phyloP scores from a whole-genome alignment of 192 early-diverging fungal genomes.

The Entomortierella beljakovae region DNA sequence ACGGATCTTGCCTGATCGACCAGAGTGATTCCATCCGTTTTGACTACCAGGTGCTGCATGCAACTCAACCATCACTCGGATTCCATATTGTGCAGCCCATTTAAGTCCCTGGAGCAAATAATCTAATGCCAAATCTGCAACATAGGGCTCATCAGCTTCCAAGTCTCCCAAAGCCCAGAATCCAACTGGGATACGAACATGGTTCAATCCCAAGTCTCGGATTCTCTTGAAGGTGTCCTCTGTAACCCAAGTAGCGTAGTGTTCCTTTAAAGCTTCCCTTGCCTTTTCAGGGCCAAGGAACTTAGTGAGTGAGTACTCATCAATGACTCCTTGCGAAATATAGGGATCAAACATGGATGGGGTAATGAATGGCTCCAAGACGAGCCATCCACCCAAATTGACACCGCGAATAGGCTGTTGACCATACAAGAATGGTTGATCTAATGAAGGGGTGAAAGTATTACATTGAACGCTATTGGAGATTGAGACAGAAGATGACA shows the following conservation, averaged over 20 bases:
- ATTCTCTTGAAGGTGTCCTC: slow-evolving; percentile 71
- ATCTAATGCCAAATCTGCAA: slow-evolving; percentile 65
- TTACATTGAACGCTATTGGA: slow-evolving; percentile 39
- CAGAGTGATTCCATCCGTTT: slow-evolving; percentile 76
- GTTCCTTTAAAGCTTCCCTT: slow-evolving; percentile 55
- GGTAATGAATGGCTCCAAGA: slow-evolving; percentile 71
- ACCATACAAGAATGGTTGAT: slow-evolving; percentile 58
- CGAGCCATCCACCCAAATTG: slow-evolving; percentile 79
- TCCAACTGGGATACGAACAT: slow-evolving; percentile 76
- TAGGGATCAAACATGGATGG: slow-evolving; percentile 62
- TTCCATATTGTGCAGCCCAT: slow-evolving; percentile 74
- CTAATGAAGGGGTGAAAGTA: slow-evolving; percentile 49
- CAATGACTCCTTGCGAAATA: slow-evolving; percentile 52
- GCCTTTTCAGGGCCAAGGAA: slow-evolving; percentile 69
- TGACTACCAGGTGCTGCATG: slow-evolving; percentile 80
- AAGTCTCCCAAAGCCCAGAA: slow-evolving; percentile 75
- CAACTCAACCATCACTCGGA: slow-evolving; percentile 77
- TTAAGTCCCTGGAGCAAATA: slow-evolving; percentile 67
- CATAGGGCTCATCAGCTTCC: slow-evolving; percentile 67
- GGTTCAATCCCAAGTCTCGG: slow-evolving; percentile 70
- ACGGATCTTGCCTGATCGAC: slow-evolving; percentile 29
- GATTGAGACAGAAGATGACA: slow-evolving; percentile 9
- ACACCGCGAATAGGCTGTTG: slow-evolving; percentile 71
- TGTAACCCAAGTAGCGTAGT: slow-evolving; percentile 72
- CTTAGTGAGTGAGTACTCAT: slow-evolving; percentile 76